Base-by-base conservation (phyloP, 2,329 filamentous ascomycete genomes). In the Fusarium sp. region DNA sequence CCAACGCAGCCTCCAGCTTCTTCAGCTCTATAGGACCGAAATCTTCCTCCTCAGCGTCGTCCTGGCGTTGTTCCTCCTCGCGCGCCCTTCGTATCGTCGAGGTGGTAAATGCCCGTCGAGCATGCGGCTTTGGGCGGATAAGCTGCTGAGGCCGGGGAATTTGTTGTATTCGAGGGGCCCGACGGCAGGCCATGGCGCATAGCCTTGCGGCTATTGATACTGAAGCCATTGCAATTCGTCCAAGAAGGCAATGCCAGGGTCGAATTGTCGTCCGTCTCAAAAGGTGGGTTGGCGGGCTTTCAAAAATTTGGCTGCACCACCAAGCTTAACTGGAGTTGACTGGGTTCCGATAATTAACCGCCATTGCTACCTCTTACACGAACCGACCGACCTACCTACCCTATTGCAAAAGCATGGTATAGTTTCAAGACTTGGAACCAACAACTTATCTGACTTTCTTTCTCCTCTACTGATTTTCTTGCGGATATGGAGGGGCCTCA, bases 171-270 rank as follows among this genome's bases (percentile, higher is more conserved):
- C 75, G 74, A 59, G 77, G 63, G 50, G 78, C 75, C 60, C 79
- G 78, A 42, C 80, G 81, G 73, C 82, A 84, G 47, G 79, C 77
- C 66, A 81, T 61, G 42, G 76, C 66, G 73, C 82, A 84, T 66
- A 84, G 77, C 77, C 83, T 80, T 62, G 79, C 78, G 75, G 81
- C 81, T 74, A 77, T 79, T 64, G 81, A 81, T 74, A 82, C 79
- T 77, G 83, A 81, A 69, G 83, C 81, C 83, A 84, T 84, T 75
- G 73, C 74, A 73, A 79, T 65, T 78, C 70, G 58, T 68, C 70
- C 63, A 55, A 69, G 63, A 35, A 60, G 56, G 64, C 75, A 75
- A 76, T 78, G 69, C 73, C 76, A 50, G 67, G 68, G 73, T 69
- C 69, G 66, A 54, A 64, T 69, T 69, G 58, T 76, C 77, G 72